These are phyloP conservation scores for Fusarium sp. DNA, from an alignment of 2,329 filamentous ascomycete species.

Conservation along the genomic window DNA sequence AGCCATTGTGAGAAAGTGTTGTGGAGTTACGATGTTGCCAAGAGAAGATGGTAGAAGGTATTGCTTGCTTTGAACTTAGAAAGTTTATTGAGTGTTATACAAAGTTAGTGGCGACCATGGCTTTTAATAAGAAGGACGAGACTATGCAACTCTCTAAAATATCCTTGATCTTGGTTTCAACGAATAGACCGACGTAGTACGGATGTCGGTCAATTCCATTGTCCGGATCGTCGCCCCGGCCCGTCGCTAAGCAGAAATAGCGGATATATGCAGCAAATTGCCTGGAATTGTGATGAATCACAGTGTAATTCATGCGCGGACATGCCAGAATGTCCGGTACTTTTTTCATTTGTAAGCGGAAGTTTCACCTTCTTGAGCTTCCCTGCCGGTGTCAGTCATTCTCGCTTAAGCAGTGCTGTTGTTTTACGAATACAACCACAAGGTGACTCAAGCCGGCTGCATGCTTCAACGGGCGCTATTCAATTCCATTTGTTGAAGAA, in stretches of 20 bases:
- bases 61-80: background rate
- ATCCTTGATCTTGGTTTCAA: background rate
- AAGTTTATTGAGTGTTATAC: background rate
- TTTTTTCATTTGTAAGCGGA: slow-evolving; percentile 2
- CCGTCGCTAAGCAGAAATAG: slow-evolving; percentile 10
- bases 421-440: too few relatives aligned
- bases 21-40: background rate
- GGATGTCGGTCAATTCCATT: slow-evolving; percentile 24
- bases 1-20: slow-evolving; percentile 12
- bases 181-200: background rate
- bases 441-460: background rate
- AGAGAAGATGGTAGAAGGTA: background rate
- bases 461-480: background rate
- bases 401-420: background rate
- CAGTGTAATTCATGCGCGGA: slow-evolving; percentile 8
- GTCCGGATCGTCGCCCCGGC: slow-evolving; percentile 26
- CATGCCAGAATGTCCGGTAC: background rate
- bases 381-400: too few relatives aligned
- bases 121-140: too few relatives aligned
- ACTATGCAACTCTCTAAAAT: too few relatives aligned
- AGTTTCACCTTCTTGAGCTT: background rate
- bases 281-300: background rate
- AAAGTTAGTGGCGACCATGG: background rate
- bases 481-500: background rate
- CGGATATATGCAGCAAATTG: background rate